Base-by-base conservation (phyloP, 305 asterid species). In the Rubia occidens region DNA sequence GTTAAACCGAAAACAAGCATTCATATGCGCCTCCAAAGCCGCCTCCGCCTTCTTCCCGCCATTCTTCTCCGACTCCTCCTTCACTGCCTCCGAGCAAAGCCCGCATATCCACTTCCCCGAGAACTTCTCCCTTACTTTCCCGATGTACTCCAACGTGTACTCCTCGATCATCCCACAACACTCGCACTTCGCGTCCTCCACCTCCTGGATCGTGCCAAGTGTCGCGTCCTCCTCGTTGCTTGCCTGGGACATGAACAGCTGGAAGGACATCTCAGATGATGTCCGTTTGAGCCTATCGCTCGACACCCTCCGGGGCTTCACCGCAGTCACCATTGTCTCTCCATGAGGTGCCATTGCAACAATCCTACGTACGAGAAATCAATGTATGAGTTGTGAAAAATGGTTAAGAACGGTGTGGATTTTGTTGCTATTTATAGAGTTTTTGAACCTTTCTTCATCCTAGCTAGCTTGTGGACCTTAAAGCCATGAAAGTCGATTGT, bases 151-250 rank as follows among this genome's bases (percentile, higher is more conserved):
- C 0, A 63, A 68, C 2, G 88, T 83, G 78, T 81, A 83, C 29
- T 81, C 88, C 42, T 83, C 88, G 0, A 69, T 64, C 82, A 81
- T 81, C 6, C 88, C 85, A 60, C 88, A 83, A 11, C 85, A 81
- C 61, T 83, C 85, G 42, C 88, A 83, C 66, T 72, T 81, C 0
- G 79, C 84, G 5, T 75, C 80, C 59, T 81, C 85, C n/a, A 81
- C 82, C 66, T 79, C 85, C 0, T 75, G 74, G 20, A 83, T 79
- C 0, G 81, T 72, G 0, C 74, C 70, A 4, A 81, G 76, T 2
- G 66, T 37, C 3, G 35, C 32, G 5, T 63, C 60, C 0, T 40
- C 53, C 5, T 63, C 49, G n/a, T 63, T 17, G 2, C 4, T 6
- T 0, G 67, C 70, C 71, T 80, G 82, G 42, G 35, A 75, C 76